Evolutionary conservation across 2,329 filamentous ascomycete genomes (phyloP), one percentile per base, ranked within the genome.

Genomic region (Curvularia lunata): DNA sequence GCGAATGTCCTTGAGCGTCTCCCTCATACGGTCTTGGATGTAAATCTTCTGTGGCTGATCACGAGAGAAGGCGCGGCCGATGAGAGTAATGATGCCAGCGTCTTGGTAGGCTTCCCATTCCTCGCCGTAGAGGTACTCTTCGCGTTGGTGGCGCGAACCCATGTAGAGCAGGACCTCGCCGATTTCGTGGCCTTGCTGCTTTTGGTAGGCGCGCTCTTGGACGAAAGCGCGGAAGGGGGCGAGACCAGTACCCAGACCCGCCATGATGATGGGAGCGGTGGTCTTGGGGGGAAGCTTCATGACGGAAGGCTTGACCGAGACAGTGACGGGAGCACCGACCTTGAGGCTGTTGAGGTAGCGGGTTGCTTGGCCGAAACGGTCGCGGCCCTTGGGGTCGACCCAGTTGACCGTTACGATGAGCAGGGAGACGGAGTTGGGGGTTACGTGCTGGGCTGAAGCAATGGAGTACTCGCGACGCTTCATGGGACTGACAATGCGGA

Each of bases 401-500:
- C 95, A 99, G 82, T 91, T 88, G 71, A 99, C 95, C 4, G 95
- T 96, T 59, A 99, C 95, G 72, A 99, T 96, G 87, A 98, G 95
- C 63, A 99, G 87, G 8, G 93, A 86, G 57, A 99, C 92, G n/a
- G 86, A 88, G 73, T 83, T 93, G 19, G 95, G 93, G 0, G 91
- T 93, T 40, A 98, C 94, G 70, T 94, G 92, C 80, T 99, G 95
- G 54, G 92, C 95, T 3, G 95, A 98, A 19, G 95, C 95, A 67
- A 99, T 98, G n/a, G 92, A 97, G 85, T 99, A 99, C 80, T 99
- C 95, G 71, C 95, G 87, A 60, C 95, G 91, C 85, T 99, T 99
- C 82, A 97, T 88, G 12, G 95, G 94, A 64, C 84, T 86, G 64
- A 99, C 90, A 61, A 99, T 92, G 71, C 88, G 89, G 63, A 91